Conservation (phyloP, 768 basidiomycete species). For the Leccinum subtestaceum region DNA sequence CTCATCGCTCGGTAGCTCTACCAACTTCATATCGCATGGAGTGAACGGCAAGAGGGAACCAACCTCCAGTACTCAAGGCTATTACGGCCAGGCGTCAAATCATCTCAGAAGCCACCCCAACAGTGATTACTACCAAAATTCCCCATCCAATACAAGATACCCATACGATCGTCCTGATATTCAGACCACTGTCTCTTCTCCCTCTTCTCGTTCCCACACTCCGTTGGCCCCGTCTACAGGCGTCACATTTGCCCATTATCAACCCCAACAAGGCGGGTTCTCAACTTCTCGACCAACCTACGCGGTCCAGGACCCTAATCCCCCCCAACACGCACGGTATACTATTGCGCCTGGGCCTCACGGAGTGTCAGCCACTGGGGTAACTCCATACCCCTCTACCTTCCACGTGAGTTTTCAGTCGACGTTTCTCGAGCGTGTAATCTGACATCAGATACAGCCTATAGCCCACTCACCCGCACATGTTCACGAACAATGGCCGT, state of each 20-base stretch:
- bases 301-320: conserved; percentile 18
- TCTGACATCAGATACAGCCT: conserved; percentile 10
- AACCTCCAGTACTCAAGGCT: conserved; percentile 9
- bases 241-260: conserved; percentile 38
- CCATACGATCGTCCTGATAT: conserved; percentile 22
- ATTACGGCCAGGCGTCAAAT: conserved; percentile 14
- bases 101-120: conserved; percentile 19
- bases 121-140: conserved; percentile 14
- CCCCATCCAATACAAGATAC: conserved; percentile 21
- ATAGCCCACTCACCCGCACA: conserved; percentile 15
- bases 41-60: conserved; percentile 9
- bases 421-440: neutral
- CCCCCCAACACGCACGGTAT: conserved; percentile 19
- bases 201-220: conserved; percentile 15
- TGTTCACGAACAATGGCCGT: conserved; percentile 26
- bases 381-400: conserved; percentile 24
- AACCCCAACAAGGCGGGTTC: conserved; percentile 37
- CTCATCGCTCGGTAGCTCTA: conserved; percentile 7
- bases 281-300: conserved; percentile 34
- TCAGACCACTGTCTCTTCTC: conserved; percentile 14
- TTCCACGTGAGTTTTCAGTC: conserved; percentile 19
- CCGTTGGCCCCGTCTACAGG: conserved; percentile 22
- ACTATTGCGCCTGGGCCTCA: conserved; percentile 12
- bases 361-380: conserved; percentile 12
- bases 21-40: conserved; percentile 7